Evolutionary conservation across 2,329 filamentous ascomycete genomes (phyloP).

Genomic region (Phyllosticta capitalensis): DNA sequence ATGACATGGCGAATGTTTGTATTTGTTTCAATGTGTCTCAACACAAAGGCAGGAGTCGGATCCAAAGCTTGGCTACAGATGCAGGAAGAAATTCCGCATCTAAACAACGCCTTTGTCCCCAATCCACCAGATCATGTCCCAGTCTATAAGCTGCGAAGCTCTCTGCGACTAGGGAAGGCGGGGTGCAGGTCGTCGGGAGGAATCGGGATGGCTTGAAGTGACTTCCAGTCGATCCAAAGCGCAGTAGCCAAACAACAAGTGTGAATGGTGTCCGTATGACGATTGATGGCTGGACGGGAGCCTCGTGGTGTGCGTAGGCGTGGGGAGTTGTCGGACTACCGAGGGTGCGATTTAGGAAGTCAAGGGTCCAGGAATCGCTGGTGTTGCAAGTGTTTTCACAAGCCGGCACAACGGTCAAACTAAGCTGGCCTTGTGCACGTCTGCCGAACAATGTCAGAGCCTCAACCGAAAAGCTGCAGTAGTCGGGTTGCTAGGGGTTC

Average conservation of each 20-base stretch:
- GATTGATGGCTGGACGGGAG: neutral
- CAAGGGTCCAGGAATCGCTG: neutral
- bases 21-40: neutral
- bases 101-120: conserved; percentile 9
- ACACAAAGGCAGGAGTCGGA: neutral
- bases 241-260: neutral
- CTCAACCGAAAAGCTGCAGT: neutral
- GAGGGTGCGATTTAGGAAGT: neutral
- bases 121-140: conserved; percentile 10
- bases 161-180: conserved; percentile 5
- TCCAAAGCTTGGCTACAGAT: neutral
- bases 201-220: conserved; percentile 6
- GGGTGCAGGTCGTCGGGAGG: conserved; percentile 1
- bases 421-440: neutral
- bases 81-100: neutral
- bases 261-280: neutral
- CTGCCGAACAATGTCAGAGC: conserved; percentile 2
- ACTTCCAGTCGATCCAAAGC: neutral
- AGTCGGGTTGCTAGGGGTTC: neutral
- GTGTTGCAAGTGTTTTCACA: neutral
- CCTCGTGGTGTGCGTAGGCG: neutral
- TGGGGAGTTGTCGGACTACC: neutral
- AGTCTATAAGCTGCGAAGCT: conserved; percentile 7
- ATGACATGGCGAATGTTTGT: conserved; percentile 19
- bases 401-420: neutral